Evolutionary conservation across 1,139 yeast species (phyloP), one percentile per base, ranked within the genome.

Genomic region (Entelexis sorbosivorans): DNA sequence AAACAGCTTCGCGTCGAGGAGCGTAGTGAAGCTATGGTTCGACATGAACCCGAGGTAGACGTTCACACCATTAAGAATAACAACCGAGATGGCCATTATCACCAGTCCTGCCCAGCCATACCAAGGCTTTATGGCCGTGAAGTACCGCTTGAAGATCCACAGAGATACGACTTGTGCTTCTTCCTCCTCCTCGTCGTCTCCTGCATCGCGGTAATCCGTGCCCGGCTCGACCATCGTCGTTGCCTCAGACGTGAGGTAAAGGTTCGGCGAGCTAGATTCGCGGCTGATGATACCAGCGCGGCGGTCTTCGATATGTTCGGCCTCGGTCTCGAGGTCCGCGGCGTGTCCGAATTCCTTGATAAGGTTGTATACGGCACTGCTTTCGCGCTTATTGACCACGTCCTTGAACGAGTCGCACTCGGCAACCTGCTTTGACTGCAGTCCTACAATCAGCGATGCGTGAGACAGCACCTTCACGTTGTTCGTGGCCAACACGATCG

Each of bases 401-500:
- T 61, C 63, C 10, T 52, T 36, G 47, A 59, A 63, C 2, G 63
- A 55, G 8, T 65, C 66, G 2, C 58, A 53, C 47, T 66, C 69
- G 17, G 81, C 89, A 26, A 77, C 73, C 38, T 81, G 19, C 47
- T 56, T 57, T n/a, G 50, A 50, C 28, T 48, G 50, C 20, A 59
- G 29, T 2, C 84, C 72, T 55, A 76, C 73, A 36, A 87, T 73
- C 51, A 72, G 72, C 56, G 78, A 72, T 0, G 95, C 86, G 57
- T 81, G 75, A 57, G 78, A 75, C 62, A 87, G 73, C 14, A 86
- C 89, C 47, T 79, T 76, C 38, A 85, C 79, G 7, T 85, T 77
- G 66, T 88, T 88, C 2, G 96, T 88, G 2, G 94, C 84, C 60
- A 88, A 72, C 38, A 88, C 70, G 56, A 79, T 76, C 49, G 95